Conservation (phyloP, 2,329 filamentous ascomycete species). For the Leptodontidium sp. region DNA sequence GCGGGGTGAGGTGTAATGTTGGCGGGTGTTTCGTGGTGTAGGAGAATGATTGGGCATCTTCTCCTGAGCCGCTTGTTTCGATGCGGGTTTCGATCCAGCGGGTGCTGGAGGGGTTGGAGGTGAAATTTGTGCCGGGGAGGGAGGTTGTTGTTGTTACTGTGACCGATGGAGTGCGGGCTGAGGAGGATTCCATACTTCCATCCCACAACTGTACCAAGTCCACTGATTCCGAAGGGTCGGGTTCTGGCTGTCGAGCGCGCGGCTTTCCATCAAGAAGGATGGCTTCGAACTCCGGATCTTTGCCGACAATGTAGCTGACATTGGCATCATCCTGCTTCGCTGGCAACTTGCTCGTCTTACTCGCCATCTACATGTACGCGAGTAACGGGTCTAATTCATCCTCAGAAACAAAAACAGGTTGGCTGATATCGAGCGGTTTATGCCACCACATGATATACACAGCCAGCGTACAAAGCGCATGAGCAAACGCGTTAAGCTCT, state of each 20-base stretch:
- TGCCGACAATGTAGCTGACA: background rate
- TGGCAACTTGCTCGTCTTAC: background rate
- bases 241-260: background rate
- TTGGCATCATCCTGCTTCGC: background rate
- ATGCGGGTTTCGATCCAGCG: background rate
- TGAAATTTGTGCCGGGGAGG: background rate
- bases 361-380: background rate
- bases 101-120: background rate
- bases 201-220: background rate
- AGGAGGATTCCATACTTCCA: background rate
- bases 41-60: background rate
- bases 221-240: background rate
- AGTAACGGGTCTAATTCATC: background rate
- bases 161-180: background rate
- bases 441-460: constrained; percentile 10
- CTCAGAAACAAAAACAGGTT: background rate
- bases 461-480: constrained; percentile 1
- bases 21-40: background rate
- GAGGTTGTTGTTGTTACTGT: background rate
- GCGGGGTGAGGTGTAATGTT: background rate
- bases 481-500: constrained; percentile 9
- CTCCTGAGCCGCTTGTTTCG: background rate
- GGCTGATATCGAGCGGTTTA: constrained; percentile 1
- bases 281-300: constrained; percentile 2
- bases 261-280: background rate